A percentile compares a stretch with the other conserved stretches of the same genome.
Evolutionary conservation across 139 green algal species (phyloP).

Genomic region (Coccomyxa sp.): DNA sequence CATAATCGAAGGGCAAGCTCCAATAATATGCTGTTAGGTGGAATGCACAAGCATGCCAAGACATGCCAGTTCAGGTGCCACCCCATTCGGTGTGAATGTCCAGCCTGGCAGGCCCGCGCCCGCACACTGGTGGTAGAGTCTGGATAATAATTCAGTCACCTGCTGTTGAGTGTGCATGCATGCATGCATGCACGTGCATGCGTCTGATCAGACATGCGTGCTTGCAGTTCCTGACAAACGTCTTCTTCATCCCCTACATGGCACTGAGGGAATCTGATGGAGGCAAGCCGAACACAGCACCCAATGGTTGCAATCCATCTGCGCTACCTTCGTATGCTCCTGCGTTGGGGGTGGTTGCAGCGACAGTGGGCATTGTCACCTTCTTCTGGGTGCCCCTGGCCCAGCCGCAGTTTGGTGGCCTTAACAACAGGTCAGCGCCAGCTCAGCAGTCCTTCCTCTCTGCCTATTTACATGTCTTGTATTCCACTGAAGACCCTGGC

Average conservation of each 20-base stretch:
- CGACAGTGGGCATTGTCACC: slow-evolving; percentile 27
- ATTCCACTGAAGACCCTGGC: neutral
- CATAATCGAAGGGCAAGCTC: too few species aligned
- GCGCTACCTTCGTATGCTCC: slow-evolving; percentile 25
- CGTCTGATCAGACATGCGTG: neutral
- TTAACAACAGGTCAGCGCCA: slow-evolving; percentile 35
- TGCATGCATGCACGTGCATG: too few species aligned
- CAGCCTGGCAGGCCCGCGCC: too few species aligned
- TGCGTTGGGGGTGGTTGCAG: slow-evolving; percentile 14
- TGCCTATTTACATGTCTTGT: neutral
- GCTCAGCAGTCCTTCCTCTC: neutral
- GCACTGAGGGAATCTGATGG: slow-evolving; percentile 43
- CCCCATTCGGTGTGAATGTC: too few species aligned
- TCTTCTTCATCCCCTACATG: slow-evolving; percentile 75
- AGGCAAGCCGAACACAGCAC: slow-evolving; percentile 1
- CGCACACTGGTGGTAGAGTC: too few species aligned
- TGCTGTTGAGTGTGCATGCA: too few species aligned
- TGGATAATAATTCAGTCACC: too few species aligned
- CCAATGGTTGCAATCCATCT: neutral
- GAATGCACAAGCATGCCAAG: too few species aligned
- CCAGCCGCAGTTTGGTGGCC: slow-evolving; percentile 65
- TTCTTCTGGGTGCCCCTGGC: slow-evolving; percentile 55
- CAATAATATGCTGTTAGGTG: neutral
- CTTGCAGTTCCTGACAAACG: slow-evolving; percentile 70
- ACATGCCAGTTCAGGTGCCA: too few species aligned